A percentile compares a stretch with the other conserved stretches of the same genome.
Evolutionary conservation across 176 grass and related monocot genomes (phyloP).

Genomic region (Carex cristatella): DNA sequence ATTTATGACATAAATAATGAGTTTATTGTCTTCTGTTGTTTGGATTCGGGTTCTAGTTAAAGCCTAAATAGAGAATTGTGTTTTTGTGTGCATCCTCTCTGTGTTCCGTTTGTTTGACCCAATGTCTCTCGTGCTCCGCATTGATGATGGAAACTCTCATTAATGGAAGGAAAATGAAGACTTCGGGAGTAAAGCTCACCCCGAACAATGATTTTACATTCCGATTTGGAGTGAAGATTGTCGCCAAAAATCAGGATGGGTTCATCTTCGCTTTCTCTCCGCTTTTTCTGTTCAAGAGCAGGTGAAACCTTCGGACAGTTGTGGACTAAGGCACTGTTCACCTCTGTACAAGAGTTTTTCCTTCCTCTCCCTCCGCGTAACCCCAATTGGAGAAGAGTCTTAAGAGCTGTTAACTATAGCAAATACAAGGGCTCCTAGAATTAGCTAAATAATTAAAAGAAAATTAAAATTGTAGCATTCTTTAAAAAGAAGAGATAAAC

Average conservation of each 20-base stretch:
- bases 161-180: too few relatives aligned
- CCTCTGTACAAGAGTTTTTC: too few relatives aligned
- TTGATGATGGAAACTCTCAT: too few relatives aligned
- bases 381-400: too few relatives aligned
- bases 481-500: constrained; percentile 16
- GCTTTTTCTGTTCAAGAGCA: too few relatives aligned
- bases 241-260: background rate
- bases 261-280: too few relatives aligned
- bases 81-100: background rate
- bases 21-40: constrained; percentile 3
- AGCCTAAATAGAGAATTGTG: background rate
- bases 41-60: constrained; percentile 32
- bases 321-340: too few relatives aligned
- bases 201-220: too few relatives aligned
- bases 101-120: constrained; percentile 14
- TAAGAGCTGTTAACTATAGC: constrained; percentile 2
- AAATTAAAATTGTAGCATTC: background rate
- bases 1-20: background rate
- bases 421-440: background rate
- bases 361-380: too few relatives aligned
- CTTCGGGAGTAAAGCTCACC: too few relatives aligned
- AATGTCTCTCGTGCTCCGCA: background rate
- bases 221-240: too few relatives aligned
- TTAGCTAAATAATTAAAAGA: constrained; percentile 16
- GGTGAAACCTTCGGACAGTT: too few relatives aligned